A percentile compares a stretch with the other conserved stretches of the same genome.
These are phyloP conservation scores for Tanacetum coccineum DNA, from an alignment of 129 eudicot species.

Conservation along the genomic window DNA sequence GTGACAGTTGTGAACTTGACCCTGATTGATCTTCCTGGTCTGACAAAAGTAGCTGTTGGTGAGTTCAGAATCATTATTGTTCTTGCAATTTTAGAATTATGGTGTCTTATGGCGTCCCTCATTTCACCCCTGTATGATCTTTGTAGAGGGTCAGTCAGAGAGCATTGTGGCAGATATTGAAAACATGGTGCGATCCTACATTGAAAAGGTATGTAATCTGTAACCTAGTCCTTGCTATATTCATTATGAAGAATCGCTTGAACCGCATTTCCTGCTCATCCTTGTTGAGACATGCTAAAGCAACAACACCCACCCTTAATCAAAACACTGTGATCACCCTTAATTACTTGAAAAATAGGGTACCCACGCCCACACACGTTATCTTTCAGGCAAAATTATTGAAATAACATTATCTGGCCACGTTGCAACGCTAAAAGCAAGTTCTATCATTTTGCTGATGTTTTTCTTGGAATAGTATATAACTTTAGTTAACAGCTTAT, in stretches of 20 bases:
- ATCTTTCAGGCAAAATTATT: conserved; percentile 1
- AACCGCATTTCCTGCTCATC: not conserved
- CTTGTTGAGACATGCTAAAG: conserved; percentile 8
- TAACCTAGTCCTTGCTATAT: not conserved
- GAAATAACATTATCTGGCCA: conserved; percentile 17
- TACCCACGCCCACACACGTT: not conserved
- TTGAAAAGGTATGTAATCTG: conserved; percentile 68
- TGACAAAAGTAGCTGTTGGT: conserved; percentile 98
- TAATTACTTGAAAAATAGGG: not conserved
- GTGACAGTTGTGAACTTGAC: conserved; percentile 95
- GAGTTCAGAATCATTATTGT: conserved; percentile 30
- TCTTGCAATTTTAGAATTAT: conserved; percentile 13
- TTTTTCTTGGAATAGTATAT: not conserved
- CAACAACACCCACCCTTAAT: not conserved
- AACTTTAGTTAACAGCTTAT: conserved; percentile 2
- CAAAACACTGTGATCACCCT: conserved; percentile 6
- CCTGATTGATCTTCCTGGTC: conserved; percentile 95
- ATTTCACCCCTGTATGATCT: conserved; percentile 14
- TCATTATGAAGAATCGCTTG: not conserved
- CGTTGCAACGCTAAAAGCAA: conserved; percentile 10
- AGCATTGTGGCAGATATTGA: conserved; percentile 88
- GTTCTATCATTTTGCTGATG: not conserved
- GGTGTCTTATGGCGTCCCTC: conserved; percentile 5
- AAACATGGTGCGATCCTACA: conserved; percentile 86
- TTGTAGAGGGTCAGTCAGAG: conserved; percentile 84